Evolutionary conservation across 805 yeast species (phyloP), one percentile per base, ranked within the genome.

Genomic region (Ogataea salicorniae): DNA sequence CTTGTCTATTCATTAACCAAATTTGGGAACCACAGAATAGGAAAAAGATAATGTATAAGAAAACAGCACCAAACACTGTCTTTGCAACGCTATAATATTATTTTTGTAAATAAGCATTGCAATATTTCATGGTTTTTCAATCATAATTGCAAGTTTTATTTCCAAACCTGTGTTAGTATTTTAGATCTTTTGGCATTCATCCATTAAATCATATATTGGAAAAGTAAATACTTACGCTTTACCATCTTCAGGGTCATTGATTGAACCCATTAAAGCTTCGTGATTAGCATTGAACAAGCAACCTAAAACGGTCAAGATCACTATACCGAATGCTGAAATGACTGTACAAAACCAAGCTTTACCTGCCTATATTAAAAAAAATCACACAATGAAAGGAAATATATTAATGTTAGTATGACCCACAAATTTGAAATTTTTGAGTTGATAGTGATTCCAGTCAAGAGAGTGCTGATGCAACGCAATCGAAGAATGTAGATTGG

Each of bases 311-410:
- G 95, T 77, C 42, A 92, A 77, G 48, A 92, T 94, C 41, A 89
- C 84, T 34, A 92, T 82, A 49, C 95, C 99, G 66, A 92, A 92
- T 15, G 94, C 90, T 43, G 97, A 90, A 40, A 94, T 74, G 38
- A 92, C 77, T 40, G 98, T 92, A 66, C 99, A 92, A 67, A 87
- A 89, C 87, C 96, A 92, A 22, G 99, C 98, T 61, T 87, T 83
- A 26, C 82, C 87, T 42, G 94, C 72, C 86, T 82, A 45, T 39
- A 11, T 11, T 18, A 26, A 26, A 26, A 9, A 9, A 26, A 26
- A 11, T 26, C 13, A 26, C 31, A 7, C 31, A 26, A 11, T 9
- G 11, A 26, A 26, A 3, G 31, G 13, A 20, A 7, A 9, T 26
- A 9, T 26, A 26, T 26, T 9, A 9, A 26, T 26, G 31, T 26